Conservation (phyloP, 1,284 basidiomycete genomes). For the Trametes pubescens region DNA sequence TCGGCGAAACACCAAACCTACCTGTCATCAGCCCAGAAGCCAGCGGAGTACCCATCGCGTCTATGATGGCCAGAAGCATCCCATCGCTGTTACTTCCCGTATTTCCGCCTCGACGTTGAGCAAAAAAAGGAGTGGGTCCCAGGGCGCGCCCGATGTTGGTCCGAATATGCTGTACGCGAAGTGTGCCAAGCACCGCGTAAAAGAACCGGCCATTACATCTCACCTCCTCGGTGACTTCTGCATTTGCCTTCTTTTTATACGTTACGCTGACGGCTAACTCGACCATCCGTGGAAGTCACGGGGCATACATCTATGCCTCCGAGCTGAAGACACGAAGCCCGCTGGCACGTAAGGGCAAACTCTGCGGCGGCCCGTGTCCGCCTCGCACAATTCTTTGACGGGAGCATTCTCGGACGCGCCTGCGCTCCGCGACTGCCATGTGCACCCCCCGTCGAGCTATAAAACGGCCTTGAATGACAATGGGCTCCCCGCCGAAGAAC, state of each 20-base stretch:
- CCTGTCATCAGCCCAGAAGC: conserved; percentile 11
- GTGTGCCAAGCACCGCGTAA: conserved; percentile 11
- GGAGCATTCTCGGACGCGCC: conserved; percentile 30
- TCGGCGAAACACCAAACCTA: conserved; percentile 18
- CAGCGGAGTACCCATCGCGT: conserved; percentile 2
- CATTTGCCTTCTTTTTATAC: neutral
- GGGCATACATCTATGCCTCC: conserved; percentile 2
- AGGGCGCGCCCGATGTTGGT: conserved; percentile 19
- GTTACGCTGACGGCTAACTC: conserved; percentile 1
- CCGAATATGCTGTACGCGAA: conserved; percentile 15
- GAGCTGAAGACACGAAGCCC: neutral
- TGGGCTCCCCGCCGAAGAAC: neutral
- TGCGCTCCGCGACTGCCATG: conserved; percentile 6
- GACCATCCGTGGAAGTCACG: conserved; percentile 16
- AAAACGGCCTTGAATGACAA: neutral
- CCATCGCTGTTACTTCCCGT: neutral
- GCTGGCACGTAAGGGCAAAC: conserved; percentile 6
- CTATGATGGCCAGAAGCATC: conserved; percentile 3
- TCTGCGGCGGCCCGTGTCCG: conserved; percentile 14
- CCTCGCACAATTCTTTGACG: conserved; percentile 22
- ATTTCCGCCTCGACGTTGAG: neutral
- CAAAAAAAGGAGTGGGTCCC: neutral
- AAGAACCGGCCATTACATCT: conserved; percentile 9
- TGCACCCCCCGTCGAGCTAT: conserved; percentile 3
- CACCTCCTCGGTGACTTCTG: conserved; percentile 1